Base-by-base conservation (phyloP, 768 basidiomycete species). In the Antrodiella citrinella region DNA sequence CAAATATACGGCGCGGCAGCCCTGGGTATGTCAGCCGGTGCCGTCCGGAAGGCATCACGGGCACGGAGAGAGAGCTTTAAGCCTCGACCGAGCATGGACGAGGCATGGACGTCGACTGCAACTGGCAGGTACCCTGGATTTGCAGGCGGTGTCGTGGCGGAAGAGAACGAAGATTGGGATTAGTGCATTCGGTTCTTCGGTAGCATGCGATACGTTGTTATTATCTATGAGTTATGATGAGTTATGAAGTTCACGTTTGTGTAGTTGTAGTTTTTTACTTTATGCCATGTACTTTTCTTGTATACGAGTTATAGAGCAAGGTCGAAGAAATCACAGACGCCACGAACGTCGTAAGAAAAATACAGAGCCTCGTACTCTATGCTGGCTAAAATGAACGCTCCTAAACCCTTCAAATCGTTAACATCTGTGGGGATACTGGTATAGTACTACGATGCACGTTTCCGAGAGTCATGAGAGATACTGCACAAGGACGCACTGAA, bases 11-110 rank as follows among this genome's bases (percentile, higher is more conserved):
- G 54, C 10, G 20, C 47, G 45, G 43, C 49, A 48, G 20, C 50
- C 42, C 21, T 49, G 43, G 48, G n/a, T n/a, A n/a, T n/a, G n/a
- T n/a, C 56, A 23, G 62, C 66, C n/a, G 57, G 56, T 49, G 55
- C 62, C 15, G 68, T 68, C 51, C 72, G 70, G 63, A 82, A 80
- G 58, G 73, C 75, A 24, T 65, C 73, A 38, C 67, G 80, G 46
- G 76, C 77, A 38, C 67, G 74, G 52, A 73, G 84, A 54, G 88
- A 91, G 69, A 91, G 88, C 65, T 92, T 91, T 65, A 86, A 80
- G 61, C 90, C 90, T 9, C 72, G 90, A 26, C 78, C 86, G 40
- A 91, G 88, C 57, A 65, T 81, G 18, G 88, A 90, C 55, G 71
- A 66, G 24, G 51, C 51, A 23, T 53, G 57, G 47, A 51, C 45